phyloP scores from a whole-genome alignment of 1,284 basidiomycete genomes.

The Uromyces viciae-fabae region DNA sequence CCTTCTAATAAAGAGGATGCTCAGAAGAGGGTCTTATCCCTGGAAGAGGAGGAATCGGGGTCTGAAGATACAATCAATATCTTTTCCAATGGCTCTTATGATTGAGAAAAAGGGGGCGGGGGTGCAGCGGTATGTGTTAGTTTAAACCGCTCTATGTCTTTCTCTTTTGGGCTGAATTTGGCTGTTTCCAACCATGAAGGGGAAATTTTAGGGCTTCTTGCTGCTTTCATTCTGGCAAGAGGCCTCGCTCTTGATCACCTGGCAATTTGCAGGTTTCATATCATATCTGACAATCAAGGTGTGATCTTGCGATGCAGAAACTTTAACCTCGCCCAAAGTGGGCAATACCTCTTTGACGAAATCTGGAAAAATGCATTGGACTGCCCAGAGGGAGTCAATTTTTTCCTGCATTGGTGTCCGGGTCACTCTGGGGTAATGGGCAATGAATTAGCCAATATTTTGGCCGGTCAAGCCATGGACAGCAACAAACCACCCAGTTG shows the following conservation, averaged over 20 bases:
- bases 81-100: constrained; percentile 22
- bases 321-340: neutral
- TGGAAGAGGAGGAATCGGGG: neutral
- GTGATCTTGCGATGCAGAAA: neutral
- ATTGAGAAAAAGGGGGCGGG: constrained; percentile 20
- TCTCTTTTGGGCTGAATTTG: neutral
- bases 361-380: neutral
- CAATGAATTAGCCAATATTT: constrained; percentile 8
- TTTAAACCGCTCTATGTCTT: neutral
- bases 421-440: neutral
- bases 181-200: neutral
- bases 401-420: neutral
- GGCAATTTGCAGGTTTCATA: neutral
- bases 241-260: neutral
- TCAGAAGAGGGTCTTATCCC: neutral
- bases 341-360: neutral
- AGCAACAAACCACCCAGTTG: too few relatives aligned
- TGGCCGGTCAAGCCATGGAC: neutral
- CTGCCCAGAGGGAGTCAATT: too few relatives aligned
- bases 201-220: neutral
- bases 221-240: neutral
- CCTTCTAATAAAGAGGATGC: neutral
- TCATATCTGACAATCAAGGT: constrained; percentile 12
- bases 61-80: neutral
- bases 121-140: neutral